phyloP scores from a whole-genome alignment of 805 yeast genomes.

The Saturnispora bothae region DNA sequence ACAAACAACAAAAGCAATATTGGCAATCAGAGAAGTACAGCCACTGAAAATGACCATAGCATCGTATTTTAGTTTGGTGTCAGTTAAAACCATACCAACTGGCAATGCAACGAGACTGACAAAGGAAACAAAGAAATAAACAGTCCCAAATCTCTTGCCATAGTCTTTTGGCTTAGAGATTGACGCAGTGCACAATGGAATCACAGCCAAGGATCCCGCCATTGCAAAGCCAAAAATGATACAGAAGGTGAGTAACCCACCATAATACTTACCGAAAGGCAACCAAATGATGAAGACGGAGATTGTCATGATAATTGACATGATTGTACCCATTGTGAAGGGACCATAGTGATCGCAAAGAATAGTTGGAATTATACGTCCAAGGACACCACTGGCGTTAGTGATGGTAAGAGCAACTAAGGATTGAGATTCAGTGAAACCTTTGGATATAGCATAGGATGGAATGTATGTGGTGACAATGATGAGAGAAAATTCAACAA shows the following conservation, averaged over 20 bases:
- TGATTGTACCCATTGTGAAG: slow-evolving; percentile 31
- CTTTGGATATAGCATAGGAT: slow-evolving; percentile 43
- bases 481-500: slow-evolving; percentile 44
- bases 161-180: slow-evolving; percentile 54
- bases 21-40: slow-evolving; percentile 19
- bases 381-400: slow-evolving; percentile 35
- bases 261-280: slow-evolving; percentile 44
- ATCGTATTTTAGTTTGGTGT: slow-evolving; percentile 20
- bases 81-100: slow-evolving; percentile 28
- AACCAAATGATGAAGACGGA: slow-evolving; percentile 48
- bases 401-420: slow-evolving; percentile 33
- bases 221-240: slow-evolving; percentile 47
- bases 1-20: slow-evolving; percentile 13
- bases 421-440: slow-evolving; percentile 33
- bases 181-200: slow-evolving; percentile 61
- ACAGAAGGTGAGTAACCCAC: slow-evolving; percentile 41
- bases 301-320: slow-evolving; percentile 31
- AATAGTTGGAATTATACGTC: slow-evolving; percentile 36
- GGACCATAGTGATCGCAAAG: slow-evolving; percentile 36
- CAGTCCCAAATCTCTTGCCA: slow-evolving; percentile 65
- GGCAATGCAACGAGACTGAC: slow-evolving; percentile 39
- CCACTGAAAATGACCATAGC: slow-evolving; percentile 26
- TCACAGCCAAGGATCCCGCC: slow-evolving; percentile 51
- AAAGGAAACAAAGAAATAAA: slow-evolving; percentile 40
- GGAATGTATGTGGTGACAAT: slow-evolving; percentile 44